Conservation (phyloP, 176 grass and related monocot genomes). For the Cenchrus americanus region DNA sequence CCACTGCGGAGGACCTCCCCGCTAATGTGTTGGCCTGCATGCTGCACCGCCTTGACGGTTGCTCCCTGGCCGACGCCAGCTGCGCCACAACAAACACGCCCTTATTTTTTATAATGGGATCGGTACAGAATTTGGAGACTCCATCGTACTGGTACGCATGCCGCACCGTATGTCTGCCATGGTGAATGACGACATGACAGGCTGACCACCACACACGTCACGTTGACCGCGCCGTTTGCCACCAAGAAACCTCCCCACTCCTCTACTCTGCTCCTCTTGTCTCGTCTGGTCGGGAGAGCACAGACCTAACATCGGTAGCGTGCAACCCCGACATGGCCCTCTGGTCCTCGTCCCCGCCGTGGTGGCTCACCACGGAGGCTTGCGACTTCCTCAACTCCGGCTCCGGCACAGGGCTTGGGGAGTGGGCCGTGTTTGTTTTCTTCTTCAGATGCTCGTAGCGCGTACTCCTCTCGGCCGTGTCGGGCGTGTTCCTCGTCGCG, state of each 20-base stretch:
- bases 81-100: no score
- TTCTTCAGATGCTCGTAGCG: constrained; percentile 75
- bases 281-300: background rate
- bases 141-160: no score
- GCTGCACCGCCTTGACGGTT: no score
- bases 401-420: background rate
- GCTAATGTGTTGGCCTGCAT: no score
- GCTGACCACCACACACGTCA: background rate
- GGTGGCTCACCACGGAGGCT: constrained; percentile 51
- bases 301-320: background rate
- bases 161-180: background rate
- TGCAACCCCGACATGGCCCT: constrained; percentile 34
- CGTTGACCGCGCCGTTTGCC: background rate
- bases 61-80: no score
- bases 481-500: constrained; percentile 55
- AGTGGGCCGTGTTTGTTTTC: constrained; percentile 76
- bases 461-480: constrained; percentile 49
- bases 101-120: no score
- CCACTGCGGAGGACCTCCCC: no score
- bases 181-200: background rate
- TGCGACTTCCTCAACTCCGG: constrained; percentile 25
- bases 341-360: constrained; percentile 8
- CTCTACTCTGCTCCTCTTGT: background rate
- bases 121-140: no score
- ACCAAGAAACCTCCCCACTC: background rate